Evolutionary conservation across 2,329 filamentous ascomycete genomes (phyloP).

Genomic region (Tolypocladium amazonense): DNA sequence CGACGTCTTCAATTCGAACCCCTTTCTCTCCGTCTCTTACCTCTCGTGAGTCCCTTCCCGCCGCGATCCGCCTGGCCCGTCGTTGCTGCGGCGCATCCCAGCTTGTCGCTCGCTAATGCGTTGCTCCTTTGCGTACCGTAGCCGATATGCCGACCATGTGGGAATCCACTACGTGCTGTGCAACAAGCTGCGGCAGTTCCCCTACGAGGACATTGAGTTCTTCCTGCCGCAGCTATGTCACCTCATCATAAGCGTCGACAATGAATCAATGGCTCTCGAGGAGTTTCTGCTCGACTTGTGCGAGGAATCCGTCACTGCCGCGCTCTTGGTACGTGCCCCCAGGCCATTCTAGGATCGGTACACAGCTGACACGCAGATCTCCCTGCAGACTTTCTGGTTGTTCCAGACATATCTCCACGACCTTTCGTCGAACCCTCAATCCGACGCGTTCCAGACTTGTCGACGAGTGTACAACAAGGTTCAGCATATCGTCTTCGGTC

Average conservation of each 20-base stretch:
- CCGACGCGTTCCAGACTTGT: conserved; percentile 71
- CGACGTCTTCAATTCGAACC: conserved; percentile 87
- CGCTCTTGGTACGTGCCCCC: conserved; percentile 55
- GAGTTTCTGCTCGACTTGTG: conserved; percentile 80
- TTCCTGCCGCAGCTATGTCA: conserved; percentile 83
- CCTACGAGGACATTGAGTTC: conserved; percentile 88
- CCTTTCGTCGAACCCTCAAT: conserved; percentile 63
- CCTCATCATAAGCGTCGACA: conserved; percentile 78
- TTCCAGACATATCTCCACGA: conserved; percentile 84
- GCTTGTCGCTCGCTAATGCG: conserved; percentile 8
- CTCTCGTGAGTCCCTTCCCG: conserved; percentile 56
- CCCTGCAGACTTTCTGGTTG: conserved; percentile 70
- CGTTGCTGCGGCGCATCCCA: not conserved
- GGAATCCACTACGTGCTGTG: conserved; percentile 84
- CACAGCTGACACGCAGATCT: conserved; percentile 8
- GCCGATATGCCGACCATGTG: conserved; percentile 81
- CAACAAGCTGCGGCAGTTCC: conserved; percentile 79
- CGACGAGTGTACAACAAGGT: conserved; percentile 80
- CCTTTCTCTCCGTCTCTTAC: conserved; percentile 80
- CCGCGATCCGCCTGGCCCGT: not conserved
- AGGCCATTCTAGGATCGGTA: not conserved
- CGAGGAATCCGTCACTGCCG: conserved; percentile 78
- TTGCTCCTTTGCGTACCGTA: conserved; percentile 22
- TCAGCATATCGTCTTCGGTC: conserved; percentile 76
- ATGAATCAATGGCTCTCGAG: conserved; percentile 84